A percentile compares a stretch with the other conserved stretches of the same genome.
phyloP scores from a whole-genome alignment of 2,329 filamentous ascomycete genomes.

The Pseudopithomyces chartarum region DNA sequence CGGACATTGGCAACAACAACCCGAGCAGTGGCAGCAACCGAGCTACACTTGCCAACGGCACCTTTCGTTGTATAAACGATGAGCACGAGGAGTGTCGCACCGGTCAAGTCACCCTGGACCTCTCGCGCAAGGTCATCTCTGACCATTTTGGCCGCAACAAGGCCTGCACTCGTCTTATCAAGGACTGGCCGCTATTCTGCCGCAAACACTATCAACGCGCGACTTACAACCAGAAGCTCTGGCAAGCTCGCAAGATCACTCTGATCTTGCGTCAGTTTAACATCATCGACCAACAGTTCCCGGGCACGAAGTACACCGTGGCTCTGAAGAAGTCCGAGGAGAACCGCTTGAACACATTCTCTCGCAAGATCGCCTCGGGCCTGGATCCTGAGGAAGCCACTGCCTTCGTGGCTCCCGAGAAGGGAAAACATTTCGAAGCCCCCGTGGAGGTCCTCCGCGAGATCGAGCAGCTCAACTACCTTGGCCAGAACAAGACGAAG shows the following conservation, averaged over 20 bases:
- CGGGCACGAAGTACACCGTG: constrained; percentile 39
- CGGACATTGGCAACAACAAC: background rate
- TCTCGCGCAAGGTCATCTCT: constrained; percentile 47
- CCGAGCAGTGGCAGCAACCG: background rate
- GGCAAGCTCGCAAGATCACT: constrained; percentile 40
- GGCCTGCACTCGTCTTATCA: constrained; percentile 37
- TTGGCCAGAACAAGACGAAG: constrained; percentile 28
- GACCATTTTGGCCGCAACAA: constrained; percentile 49
- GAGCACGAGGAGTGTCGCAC: constrained; percentile 36
- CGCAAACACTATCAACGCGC: constrained; percentile 49
- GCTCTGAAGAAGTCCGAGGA: constrained; percentile 44
- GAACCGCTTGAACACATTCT: constrained; percentile 36
- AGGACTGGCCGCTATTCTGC: constrained; percentile 42
- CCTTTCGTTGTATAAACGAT: constrained; percentile 39
- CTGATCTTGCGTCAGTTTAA: constrained; percentile 42
- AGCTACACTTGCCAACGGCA: constrained; percentile 18
- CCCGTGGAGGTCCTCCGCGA: constrained; percentile 41
- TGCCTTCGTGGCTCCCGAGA: constrained; percentile 11
- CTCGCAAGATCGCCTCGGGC: constrained; percentile 26
- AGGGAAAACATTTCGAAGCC: constrained; percentile 36
- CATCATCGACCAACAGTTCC: constrained; percentile 34
- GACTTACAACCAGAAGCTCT: constrained; percentile 42
- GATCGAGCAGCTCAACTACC: constrained; percentile 21
- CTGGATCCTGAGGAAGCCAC: constrained; percentile 14
- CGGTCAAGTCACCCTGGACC: constrained; percentile 37